Percentiles rank a stretch among this genome's conserved stretches.
phyloP scores from a whole-genome alignment of 2,329 filamentous ascomycete genomes.

The Chaetomium strumarium region DNA sequence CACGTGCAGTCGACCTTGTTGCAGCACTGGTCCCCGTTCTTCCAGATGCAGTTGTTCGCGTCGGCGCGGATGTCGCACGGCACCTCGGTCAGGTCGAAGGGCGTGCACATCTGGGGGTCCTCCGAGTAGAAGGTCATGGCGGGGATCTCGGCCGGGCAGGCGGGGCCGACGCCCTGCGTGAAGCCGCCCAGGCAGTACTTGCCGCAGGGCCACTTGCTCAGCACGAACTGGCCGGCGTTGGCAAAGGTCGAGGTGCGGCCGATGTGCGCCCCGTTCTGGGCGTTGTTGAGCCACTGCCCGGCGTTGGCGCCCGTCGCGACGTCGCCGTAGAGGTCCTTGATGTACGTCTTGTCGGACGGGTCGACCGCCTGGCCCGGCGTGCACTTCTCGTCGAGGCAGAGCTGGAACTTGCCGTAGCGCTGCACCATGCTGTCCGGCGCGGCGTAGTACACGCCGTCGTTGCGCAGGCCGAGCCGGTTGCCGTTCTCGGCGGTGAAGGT shows the following conservation, averaged over 20 bases:
- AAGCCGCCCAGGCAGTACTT: conserved; percentile 9
- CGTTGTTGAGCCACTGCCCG: conserved; percentile 7
- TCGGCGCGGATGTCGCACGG: conserved; percentile 6
- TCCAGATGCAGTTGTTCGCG: conserved; percentile 9
- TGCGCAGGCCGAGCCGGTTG: conserved; percentile 3
- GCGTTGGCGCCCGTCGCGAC: neutral
- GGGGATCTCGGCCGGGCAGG: conserved; percentile 4
- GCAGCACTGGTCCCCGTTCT: neutral
- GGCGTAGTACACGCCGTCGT: conserved; percentile 2
- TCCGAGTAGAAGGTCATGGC: conserved; percentile 8
- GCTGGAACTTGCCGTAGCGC: conserved; percentile 10
- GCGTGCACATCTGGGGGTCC: conserved; percentile 4
- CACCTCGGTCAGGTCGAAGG: conserved; percentile 3
- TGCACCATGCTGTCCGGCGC: neutral
- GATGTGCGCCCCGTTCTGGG: conserved; percentile 6
- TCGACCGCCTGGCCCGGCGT: neutral
- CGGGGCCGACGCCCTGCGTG: conserved; percentile 3
- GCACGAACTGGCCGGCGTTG: conserved; percentile 4
- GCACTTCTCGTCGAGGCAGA: conserved; percentile 6
- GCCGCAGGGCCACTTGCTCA: conserved; percentile 10
- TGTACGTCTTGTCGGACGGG: neutral
- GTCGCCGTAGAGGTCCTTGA: conserved; percentile 5
- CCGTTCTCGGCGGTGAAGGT: conserved; percentile 8
- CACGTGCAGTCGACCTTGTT: neutral
- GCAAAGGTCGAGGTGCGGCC: neutral